Base-by-base conservation (phyloP, 306 rosid species). In the Canavalia ensiformis region DNA sequence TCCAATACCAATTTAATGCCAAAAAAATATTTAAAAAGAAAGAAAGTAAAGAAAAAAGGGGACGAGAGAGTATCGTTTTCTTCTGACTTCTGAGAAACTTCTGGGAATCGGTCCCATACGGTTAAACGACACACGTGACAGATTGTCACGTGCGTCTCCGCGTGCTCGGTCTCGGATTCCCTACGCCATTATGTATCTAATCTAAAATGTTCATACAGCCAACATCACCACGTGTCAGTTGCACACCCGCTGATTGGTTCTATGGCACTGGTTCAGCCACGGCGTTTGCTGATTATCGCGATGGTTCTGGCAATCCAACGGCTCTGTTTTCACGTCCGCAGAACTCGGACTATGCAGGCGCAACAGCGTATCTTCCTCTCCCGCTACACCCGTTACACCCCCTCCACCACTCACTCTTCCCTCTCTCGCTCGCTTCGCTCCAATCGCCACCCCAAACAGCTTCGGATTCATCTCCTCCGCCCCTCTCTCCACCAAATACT, bases 391-490 rank as follows among this genome's bases (percentile, higher is more conserved):
- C 2, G 84, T 88, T 11, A 72, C 74, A 81, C 18, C 42, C 0
- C 76, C 82, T 33, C 76, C 6, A 44, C 47, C 47, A 6, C 55
- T 67, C 4, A 54, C 73, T 8, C 73, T 39, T 8, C 63, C 83
- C 37, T 84, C 97, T 73, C 99, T 85, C 28, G 80, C 70, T 54
- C 99, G 87, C 85, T 92, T 94, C 10, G 70, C 78, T 9, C 94
- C 91, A 41, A 94, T 77, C 13, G 88, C 83, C 64, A 91, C 98
- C 6, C 97, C 97, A 39, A 91, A 91, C 25, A 91, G 84, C 82
- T 85, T 93, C 47, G 90, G 91, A 46, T 86, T 83, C 80, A 68
- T 52, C 56, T 76, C 85, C 18, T 51, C 84, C 56, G 18, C 77
- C 68, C 10, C 41, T 59, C 33, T 7, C 7, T 7, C 67, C 5